These are phyloP conservation scores for Eleusine indica DNA, from an alignment of 176 grass and related monocot species.

Conservation along the genomic window DNA sequence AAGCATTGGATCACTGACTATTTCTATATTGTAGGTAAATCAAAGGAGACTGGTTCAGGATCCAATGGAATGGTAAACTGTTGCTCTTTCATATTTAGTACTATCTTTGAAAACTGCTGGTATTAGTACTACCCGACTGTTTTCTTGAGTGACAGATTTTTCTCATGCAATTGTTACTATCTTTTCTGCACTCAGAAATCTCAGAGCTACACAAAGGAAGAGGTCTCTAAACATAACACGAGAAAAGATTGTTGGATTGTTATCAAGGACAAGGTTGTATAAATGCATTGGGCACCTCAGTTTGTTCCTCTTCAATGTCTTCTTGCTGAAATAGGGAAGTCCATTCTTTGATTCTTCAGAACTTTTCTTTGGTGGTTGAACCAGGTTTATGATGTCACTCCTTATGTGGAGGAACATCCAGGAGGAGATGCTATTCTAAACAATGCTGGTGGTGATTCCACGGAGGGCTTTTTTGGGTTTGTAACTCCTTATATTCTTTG, in stretches of 20 bases:
- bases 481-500: constrained; percentile 31
- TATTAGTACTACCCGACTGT: neutral
- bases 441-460: constrained; percentile 87
- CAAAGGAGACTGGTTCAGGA: constrained; percentile 35
- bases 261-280: constrained; percentile 78
- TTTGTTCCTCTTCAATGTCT: neutral
- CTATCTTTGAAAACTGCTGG: neutral
- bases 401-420: constrained; percentile 95
- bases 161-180: neutral
- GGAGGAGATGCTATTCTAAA: constrained; percentile 85
- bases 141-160: neutral
- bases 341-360: constrained; percentile 15
- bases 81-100: constrained; percentile 1
- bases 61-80: constrained; percentile 37
- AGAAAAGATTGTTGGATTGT: constrained; percentile 89
- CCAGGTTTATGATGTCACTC: constrained; percentile 88
- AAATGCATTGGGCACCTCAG: neutral
- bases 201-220: constrained; percentile 65
- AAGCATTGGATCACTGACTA: neutral
- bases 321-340: neutral
- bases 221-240: constrained; percentile 68
- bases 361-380: constrained; percentile 23
- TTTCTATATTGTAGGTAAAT: constrained; percentile 42
- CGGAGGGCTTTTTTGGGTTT: constrained; percentile 78
- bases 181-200: constrained; percentile 31